These are phyloP conservation scores for Halophytophthora batemanensis DNA, from an alignment of 352 stramenopile species.

Conservation along the genomic window DNA sequence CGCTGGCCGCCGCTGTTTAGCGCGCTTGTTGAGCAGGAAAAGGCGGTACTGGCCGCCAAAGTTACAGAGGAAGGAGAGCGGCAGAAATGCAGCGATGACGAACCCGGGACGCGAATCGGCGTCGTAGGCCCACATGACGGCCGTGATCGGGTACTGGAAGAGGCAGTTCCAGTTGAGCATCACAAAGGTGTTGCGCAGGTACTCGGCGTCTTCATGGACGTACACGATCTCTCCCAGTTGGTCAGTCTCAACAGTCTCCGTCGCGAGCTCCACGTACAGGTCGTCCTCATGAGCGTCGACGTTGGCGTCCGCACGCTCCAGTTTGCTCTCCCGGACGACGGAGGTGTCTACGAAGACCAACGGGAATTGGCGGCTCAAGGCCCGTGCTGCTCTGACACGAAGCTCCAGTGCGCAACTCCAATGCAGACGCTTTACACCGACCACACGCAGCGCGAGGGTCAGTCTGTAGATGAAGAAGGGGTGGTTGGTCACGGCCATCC, in stretches of 20 bases:
- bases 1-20: constrained; percentile 13
- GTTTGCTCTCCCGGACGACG: constrained; percentile 8
- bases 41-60: constrained; percentile 29
- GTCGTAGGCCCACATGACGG: constrained; percentile 38
- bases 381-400: constrained; percentile 11
- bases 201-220: constrained; percentile 15
- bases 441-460: constrained; percentile 13
- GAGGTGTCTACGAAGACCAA: constrained; percentile 23
- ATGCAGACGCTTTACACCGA: constrained; percentile 16
- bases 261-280: constrained; percentile 11
- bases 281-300: constrained; percentile 11
- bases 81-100: constrained; percentile 33
- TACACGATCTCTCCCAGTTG: constrained; percentile 19
- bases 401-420: constrained; percentile 4
- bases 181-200: constrained; percentile 29
- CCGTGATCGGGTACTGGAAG: constrained; percentile 41
- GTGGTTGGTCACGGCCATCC: constrained; percentile 36
- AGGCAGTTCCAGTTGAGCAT: constrained; percentile 40
- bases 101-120: constrained; percentile 22
- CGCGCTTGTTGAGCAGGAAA: constrained; percentile 29
- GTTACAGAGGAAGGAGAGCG: constrained; percentile 32
- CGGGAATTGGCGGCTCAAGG: constrained; percentile 26
- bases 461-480: constrained; percentile 35
- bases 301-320: constrained; percentile 8
- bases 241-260: constrained; percentile 12